Percentiles rank a stretch among this genome's conserved stretches.
These are phyloP conservation scores for Trichoderma gamsii DNA, from an alignment of 495 filamentous ascomycete genomes.

Conservation along the genomic window DNA sequence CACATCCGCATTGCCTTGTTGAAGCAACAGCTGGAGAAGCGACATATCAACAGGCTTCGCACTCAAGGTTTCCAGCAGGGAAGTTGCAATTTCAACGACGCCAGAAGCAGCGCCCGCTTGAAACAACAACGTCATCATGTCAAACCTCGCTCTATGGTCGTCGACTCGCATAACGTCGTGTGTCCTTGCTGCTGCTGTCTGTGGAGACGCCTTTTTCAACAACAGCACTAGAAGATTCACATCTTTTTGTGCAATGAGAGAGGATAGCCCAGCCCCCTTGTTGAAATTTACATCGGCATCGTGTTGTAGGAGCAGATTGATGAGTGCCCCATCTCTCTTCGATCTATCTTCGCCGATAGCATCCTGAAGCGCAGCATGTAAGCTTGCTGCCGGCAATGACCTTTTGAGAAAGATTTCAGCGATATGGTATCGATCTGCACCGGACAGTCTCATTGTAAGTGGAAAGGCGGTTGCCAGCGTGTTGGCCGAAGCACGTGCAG, in stretches of 20 bases:
- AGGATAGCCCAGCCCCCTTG: slow-evolving; percentile 35
- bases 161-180: slow-evolving; percentile 32
- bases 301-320: slow-evolving; percentile 37
- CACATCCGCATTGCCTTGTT: slow-evolving; percentile 38
- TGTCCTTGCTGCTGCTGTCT: slow-evolving; percentile 32
- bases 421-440: slow-evolving; percentile 33
- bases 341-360: slow-evolving; percentile 38
- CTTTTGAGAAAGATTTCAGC: slow-evolving; percentile 35
- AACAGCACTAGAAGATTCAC: slow-evolving; percentile 31
- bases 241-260: slow-evolving; percentile 36
- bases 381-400: slow-evolving; percentile 29
- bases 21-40: slow-evolving; percentile 33
- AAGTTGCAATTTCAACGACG: slow-evolving; percentile 30
- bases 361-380: slow-evolving; percentile 37
- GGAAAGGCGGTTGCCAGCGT: slow-evolving; percentile 38
- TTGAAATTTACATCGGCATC: slow-evolving; percentile 42
- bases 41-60: slow-evolving; percentile 32
- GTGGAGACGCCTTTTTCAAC: slow-evolving; percentile 32
- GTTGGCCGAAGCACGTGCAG: slow-evolving; percentile 32
- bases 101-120: slow-evolving; percentile 32
- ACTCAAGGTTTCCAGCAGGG: slow-evolving; percentile 29
- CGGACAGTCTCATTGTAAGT: slow-evolving; percentile 26
- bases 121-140: slow-evolving; percentile 37
- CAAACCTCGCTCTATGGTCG: slow-evolving; percentile 27
- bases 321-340: slow-evolving; percentile 35